Conservation (phyloP, 805 yeast genomes). For the Kregervanrija pseudodelftensis region DNA sequence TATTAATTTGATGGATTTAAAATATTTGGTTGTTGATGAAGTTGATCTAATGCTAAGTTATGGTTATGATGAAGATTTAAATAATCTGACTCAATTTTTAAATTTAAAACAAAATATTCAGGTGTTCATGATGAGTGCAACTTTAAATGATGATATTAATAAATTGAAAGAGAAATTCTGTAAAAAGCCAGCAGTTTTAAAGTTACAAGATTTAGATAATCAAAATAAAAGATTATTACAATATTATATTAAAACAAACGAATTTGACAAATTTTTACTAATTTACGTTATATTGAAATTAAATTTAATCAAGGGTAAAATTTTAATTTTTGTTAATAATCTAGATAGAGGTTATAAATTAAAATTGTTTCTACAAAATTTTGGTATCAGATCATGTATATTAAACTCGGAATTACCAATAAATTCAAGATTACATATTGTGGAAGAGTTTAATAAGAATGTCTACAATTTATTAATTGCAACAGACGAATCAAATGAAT, state of each 20-base stretch:
- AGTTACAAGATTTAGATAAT: conserved; percentile 58
- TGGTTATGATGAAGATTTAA: conserved; percentile 84
- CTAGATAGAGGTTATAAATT: conserved; percentile 93
- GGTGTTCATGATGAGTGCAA: conserved; percentile 94
- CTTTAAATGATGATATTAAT: conserved; percentile 80
- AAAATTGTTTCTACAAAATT: conserved; percentile 86
- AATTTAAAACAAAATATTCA: conserved; percentile 75
- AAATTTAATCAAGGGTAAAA: conserved; percentile 82
- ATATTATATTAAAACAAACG: conserved; percentile 79
- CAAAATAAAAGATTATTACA: conserved; percentile 62
- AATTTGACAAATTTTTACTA: conserved; percentile 84
- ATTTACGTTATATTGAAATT: conserved; percentile 90
- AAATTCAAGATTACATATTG: conserved; percentile 89
- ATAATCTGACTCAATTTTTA: conserved; percentile 50
- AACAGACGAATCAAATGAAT: conserved; percentile 78
- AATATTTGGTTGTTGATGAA: conserved; percentile 83
- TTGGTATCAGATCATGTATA: conserved; percentile 84
- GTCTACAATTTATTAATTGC: conserved; percentile 85
- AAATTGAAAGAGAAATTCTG: conserved; percentile 72
- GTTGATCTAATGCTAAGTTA: conserved; percentile 86
- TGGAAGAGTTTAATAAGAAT: conserved; percentile 89
- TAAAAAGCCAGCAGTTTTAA: conserved; percentile 73
- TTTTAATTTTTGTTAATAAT: conserved; percentile 83
- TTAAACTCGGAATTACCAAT: conserved; percentile 89
- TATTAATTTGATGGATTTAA: conserved; percentile 49